Percentiles rank a stretch among this genome's conserved stretches.
phyloP scores from a whole-genome alignment of 805 yeast species.

The Ogataea pini region DNA sequence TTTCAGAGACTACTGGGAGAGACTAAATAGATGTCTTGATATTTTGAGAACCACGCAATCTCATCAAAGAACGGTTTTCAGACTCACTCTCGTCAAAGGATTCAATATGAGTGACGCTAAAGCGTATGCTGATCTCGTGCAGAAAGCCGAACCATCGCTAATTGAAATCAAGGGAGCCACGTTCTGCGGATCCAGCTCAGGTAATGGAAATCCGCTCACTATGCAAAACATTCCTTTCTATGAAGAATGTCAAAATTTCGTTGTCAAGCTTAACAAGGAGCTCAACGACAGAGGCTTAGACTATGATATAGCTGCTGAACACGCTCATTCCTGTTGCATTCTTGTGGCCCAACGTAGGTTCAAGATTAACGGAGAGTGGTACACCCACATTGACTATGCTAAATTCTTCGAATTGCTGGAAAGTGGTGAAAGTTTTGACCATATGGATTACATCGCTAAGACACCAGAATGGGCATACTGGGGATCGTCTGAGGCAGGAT shows the following conservation, averaged over 20 bases:
- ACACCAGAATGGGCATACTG: conserved; percentile 92
- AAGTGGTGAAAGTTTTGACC: conserved; percentile 66
- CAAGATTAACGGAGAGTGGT: conserved; percentile 72
- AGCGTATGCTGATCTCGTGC: conserved; percentile 87
- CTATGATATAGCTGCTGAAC: conserved; percentile 90
- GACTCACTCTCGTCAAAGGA: conserved; percentile 88
- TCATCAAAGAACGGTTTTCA: conserved; percentile 87
- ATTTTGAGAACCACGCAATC: conserved; percentile 70
- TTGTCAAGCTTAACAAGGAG: conserved; percentile 59
- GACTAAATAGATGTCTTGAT: conserved; percentile 77
- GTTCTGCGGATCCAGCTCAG: conserved; percentile 85
- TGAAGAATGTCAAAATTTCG: conserved; percentile 83
- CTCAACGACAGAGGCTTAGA: conserved; percentile 64
- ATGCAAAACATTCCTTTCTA: conserved; percentile 96
- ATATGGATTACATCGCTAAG: conserved; percentile 75
- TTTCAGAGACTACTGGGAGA: conserved; percentile 90
- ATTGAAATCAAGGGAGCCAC: conserved; percentile 95
- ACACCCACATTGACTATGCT: conserved; percentile 84
- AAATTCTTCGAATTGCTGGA: conserved; percentile 68
- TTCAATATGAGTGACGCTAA: conserved; percentile 80
- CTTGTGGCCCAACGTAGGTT: conserved; percentile 77
- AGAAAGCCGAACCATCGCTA: conserved; percentile 77
- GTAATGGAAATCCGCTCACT: conserved; percentile 84
- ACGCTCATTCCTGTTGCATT: conserved; percentile 92
- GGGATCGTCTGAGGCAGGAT: conserved; percentile 85